phyloP scores from a whole-genome alignment of 2,329 filamentous ascomycete species.

The Raffaelea arxii region DNA sequence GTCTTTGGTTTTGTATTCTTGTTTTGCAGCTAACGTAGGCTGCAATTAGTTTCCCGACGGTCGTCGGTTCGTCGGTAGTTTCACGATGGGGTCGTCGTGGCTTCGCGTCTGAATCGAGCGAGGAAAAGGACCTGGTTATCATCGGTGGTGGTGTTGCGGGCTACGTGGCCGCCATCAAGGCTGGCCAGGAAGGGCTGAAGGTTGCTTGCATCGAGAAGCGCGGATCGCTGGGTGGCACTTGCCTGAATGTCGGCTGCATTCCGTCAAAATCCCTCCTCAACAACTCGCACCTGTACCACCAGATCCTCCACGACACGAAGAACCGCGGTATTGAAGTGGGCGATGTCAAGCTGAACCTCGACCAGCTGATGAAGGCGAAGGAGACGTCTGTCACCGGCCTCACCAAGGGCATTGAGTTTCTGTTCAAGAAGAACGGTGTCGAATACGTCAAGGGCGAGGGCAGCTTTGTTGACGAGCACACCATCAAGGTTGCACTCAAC shows the following conservation, averaged over 20 bases:
- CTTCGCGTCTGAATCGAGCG: slow-evolving; percentile 51
- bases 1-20: neutral
- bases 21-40: no score
- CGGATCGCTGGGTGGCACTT: slow-evolving; percentile 88
- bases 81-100: slow-evolving; percentile 46
- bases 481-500: slow-evolving; percentile 79
- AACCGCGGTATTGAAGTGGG: slow-evolving; percentile 94
- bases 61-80: slow-evolving; percentile 29
- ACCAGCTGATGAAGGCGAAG: slow-evolving; percentile 98
- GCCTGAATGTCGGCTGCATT: slow-evolving; percentile 98
- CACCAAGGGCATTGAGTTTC: slow-evolving; percentile 95
- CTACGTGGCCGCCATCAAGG: slow-evolving; percentile 98
- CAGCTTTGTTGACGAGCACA: slow-evolving; percentile 79
- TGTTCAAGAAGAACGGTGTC: slow-evolving; percentile 98
- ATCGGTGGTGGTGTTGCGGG: slow-evolving; percentile 97
- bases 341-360: slow-evolving; percentile 92
- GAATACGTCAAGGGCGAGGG: slow-evolving; percentile 95
- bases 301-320: slow-evolving; percentile 94
- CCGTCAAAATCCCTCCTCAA: slow-evolving; percentile 98
- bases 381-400: slow-evolving; percentile 79
- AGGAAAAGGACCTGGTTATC: slow-evolving; percentile 94
- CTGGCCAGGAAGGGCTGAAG: slow-evolving; percentile 94
- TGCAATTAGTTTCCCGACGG: slow-evolving; percentile 40
- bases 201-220: slow-evolving; percentile 98
- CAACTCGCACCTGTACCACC: slow-evolving; percentile 98